phyloP scores from a whole-genome alignment of 441 rosid species.

The Melianthus villosus region DNA sequence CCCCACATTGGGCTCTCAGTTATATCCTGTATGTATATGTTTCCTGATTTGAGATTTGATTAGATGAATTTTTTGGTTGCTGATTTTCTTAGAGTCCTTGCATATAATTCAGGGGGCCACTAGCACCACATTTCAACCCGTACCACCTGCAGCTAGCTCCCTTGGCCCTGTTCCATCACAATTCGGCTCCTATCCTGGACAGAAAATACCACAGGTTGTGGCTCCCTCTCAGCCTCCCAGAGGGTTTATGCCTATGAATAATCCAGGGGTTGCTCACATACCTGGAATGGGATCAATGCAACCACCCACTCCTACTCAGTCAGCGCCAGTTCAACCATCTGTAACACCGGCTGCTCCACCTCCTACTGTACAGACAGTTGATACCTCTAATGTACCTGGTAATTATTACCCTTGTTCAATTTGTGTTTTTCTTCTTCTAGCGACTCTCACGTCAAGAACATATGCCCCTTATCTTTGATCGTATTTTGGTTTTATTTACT shows the following conservation, averaged over 20 bases:
- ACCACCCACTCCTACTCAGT: slow-evolving; percentile 54
- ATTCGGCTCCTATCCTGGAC: slow-evolving; percentile 36
- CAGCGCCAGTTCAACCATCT: slow-evolving; percentile 37
- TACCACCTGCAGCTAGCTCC: too few species aligned
- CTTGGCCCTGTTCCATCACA: slow-evolving; percentile 29
- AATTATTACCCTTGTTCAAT: slow-evolving; percentile 9
- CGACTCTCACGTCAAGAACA: too few species aligned
- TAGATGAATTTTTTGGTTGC: slow-evolving; percentile 7
- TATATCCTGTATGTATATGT: slow-evolving; percentile 52
- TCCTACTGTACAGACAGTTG: slow-evolving; percentile 81
- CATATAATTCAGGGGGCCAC: background rate
- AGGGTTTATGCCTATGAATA: slow-evolving; percentile 56
- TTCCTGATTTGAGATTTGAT: slow-evolving; percentile 6
- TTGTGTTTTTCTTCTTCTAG: background rate
- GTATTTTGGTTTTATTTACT: too few species aligned
- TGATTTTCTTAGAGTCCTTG: slow-evolving; percentile 5
- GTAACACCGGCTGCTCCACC: slow-evolving; percentile 60
- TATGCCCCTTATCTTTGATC: too few species aligned
- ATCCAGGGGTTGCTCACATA: slow-evolving; percentile 49
- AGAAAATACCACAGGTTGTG: slow-evolving; percentile 38
- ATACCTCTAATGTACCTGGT: slow-evolving; percentile 89
- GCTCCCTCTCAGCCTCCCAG: slow-evolving; percentile 38
- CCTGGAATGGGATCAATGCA: slow-evolving; percentile 60
- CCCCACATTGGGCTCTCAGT: slow-evolving; percentile 60
- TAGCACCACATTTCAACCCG: background rate